Base-by-base conservation (phyloP, 345 rosid species). In the Aethionema arabicum region DNA sequence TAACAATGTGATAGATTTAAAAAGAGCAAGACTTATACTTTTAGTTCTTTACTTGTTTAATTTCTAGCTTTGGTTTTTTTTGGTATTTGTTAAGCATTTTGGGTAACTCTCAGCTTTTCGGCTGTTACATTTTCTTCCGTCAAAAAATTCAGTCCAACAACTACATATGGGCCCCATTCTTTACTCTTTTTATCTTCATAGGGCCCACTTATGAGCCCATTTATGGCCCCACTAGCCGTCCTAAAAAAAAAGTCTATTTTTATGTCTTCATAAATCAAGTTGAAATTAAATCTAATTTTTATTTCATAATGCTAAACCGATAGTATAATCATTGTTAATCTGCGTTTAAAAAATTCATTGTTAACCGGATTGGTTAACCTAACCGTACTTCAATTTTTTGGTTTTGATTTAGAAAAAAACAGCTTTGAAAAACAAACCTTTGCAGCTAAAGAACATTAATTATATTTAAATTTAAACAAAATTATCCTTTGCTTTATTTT, bases 401-500 rank as follows among this genome's bases (percentile, higher is more conserved):
- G 56, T 38, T 21, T 21, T 66, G 49, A 30, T 66, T 1, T 2
- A 21, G 2, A 21, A 39, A 47, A 48, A 66, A 56, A 46, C 4
- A 30, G 16, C 48, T 55, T 56, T 46, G 46, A 30, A 13, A 8
- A 44, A 27, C 12, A 13, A 12, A 66, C 36, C 71, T 57, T 57
- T 67, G 65, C 65, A 64, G 65, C 71, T 39, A 48, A 9, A 67
- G 58, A 49, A 58, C 52, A 9, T 1, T 43, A 65, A 41, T 14
- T 15, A 49, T 32, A 10, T 38, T 29, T 35, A 39, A 30, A 33
- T 21, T 21, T 1, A 21, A 21, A 21, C 27, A 36, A 61, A 66
- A 33, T 30, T 40, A 51, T 40, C 31, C 29, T 6, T 30, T 0
- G 2, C 2, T 11, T 12, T 31, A 21, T 50, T 50, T 63, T 7